phyloP scores from a whole-genome alignment of 176 grass and related monocot species.

The Cenchrus americanus region DNA sequence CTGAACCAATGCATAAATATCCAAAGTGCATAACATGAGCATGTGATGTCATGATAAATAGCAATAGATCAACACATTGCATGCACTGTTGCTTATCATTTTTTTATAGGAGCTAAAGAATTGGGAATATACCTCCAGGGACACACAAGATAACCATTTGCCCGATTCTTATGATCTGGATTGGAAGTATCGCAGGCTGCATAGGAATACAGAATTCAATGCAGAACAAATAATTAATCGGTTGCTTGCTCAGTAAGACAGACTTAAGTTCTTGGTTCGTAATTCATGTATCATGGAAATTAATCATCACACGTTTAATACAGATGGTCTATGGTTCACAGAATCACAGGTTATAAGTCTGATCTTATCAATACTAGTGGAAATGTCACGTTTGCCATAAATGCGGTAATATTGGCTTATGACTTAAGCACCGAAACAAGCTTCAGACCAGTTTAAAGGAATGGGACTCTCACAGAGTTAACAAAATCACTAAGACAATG shows the following conservation, averaged over 20 bases:
- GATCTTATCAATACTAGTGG: background rate
- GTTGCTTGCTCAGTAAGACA: slow-evolving; percentile 14
- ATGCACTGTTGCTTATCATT: slow-evolving; percentile 16
- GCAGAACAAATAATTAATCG: slow-evolving; percentile 4
- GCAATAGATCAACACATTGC: slow-evolving; percentile 26
- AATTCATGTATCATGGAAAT: slow-evolving; percentile 24
- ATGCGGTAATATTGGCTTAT: background rate
- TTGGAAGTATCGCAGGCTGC: slow-evolving; percentile 92
- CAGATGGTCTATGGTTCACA: background rate
- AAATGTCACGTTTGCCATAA: background rate
- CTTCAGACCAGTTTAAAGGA: background rate
- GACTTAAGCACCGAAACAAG: background rate
- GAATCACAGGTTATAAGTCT: background rate
- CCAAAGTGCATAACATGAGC: slow-evolving; percentile 25
- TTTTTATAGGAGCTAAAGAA: slow-evolving; percentile 20
- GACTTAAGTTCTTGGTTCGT: slow-evolving; percentile 15
- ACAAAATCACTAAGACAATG: background rate
- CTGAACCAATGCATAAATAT: slow-evolving; percentile 50
- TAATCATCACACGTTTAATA: background rate
- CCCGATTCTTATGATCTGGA: slow-evolving; percentile 90
- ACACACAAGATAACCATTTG: slow-evolving; percentile 91
- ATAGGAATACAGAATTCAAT: slow-evolving; percentile 41
- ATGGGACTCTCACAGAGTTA: background rate
- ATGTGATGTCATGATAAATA: slow-evolving; percentile 17
- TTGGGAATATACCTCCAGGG: slow-evolving; percentile 79